Evolutionary conservation across 2,329 filamentous ascomycete species (phyloP), one percentile per base, ranked within the genome.

Genomic region (Onygena corvina): DNA sequence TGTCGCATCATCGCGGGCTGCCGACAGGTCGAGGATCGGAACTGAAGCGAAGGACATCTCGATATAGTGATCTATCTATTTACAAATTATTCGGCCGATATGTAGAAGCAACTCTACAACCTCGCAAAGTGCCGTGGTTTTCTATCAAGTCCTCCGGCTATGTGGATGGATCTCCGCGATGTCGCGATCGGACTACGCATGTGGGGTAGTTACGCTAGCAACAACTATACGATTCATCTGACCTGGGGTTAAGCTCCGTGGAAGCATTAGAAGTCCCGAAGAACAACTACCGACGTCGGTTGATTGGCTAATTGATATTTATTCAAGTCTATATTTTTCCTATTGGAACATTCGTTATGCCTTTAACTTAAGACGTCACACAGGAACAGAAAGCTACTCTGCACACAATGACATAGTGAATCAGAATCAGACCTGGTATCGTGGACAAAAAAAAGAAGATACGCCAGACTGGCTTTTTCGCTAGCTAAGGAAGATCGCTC

Each of bases 21-120:
- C 70, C 11, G 82, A 77, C 52, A 93, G 75, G 62, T 90, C 84
- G 30, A 94, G 74, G 47, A 92, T 77, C 1, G 87, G 87, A 51
- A 94, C 80, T 2, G 77, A 75, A 1, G 77, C 81, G 69, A 93
- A 93, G 1, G 81, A 80, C 78, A 81, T 31, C 16, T n/a, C 9
- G 12, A 14, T 7, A 42, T 42, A 14, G 12, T 3, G 4, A 7
- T 42, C 21, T 27, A 42, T 42, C 34, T 27, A 27, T 23, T 42
- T 42, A 42, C 12, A 4, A 27, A 16, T 6, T n/a, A 20, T n/a
- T 42, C 21, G 3, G 12, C 21, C 21, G n/a, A 25, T 27, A 5
- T 27, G 20, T n/a, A n/a, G n/a, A n/a, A n/a, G n/a, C n/a, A n/a
- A n/a, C n/a, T n/a, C n/a, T n/a, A n/a, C n/a, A n/a, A n/a, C n/a